These are phyloP conservation scores for Pseudopithomyces chartarum DNA, from an alignment of 2,329 filamentous ascomycete species.

Conservation along the genomic window DNA sequence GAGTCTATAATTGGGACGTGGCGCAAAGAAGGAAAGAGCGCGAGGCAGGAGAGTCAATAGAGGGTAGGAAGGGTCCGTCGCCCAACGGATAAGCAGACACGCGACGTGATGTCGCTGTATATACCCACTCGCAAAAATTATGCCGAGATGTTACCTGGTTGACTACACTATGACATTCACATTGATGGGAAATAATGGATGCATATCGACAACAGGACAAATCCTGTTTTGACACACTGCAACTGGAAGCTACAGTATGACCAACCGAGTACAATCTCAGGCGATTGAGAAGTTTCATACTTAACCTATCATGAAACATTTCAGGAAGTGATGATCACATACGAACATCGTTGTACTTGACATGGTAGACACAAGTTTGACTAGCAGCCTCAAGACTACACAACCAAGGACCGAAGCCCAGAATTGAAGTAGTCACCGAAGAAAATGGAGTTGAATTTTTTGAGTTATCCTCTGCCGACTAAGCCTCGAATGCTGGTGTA, in stretches of 20 bases:
- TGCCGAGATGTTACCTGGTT: background rate
- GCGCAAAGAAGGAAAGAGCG: constrained; percentile 94
- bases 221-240: no score
- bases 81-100: constrained; percentile 22
- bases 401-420: background rate
- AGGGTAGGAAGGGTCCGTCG: constrained; percentile 40
- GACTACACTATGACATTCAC: no score
- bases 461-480: no score
- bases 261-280: background rate
- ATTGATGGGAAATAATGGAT: no score
- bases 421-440: background rate
- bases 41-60: constrained; percentile 56
- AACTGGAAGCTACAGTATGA: background rate
- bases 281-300: background rate
- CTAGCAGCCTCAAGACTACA: background rate
- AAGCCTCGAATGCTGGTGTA: background rate
- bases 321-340: background rate
- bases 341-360: background rate
- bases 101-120: background rate
- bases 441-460: background rate
- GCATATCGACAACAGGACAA: no score
- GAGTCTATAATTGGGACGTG: constrained; percentile 99
- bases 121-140: background rate
- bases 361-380: no score
- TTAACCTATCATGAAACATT: background rate